Evolutionary conservation across 257 asterid species (phyloP), one percentile per base, ranked within the genome.

Genomic region (Salvia rosmarinus): DNA sequence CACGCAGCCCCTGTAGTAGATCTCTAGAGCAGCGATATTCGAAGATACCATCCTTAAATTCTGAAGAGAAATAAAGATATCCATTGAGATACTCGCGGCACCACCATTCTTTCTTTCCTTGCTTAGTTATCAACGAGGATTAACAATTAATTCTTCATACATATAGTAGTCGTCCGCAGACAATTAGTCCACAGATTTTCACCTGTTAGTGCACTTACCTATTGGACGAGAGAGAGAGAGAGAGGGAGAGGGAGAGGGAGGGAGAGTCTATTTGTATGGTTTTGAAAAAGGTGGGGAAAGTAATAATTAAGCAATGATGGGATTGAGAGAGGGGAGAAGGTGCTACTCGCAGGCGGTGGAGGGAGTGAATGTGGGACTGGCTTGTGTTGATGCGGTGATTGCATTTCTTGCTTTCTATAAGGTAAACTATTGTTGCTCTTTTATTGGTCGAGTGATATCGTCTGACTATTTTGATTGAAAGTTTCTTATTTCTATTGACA

Each of bases 381-480:
- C 95, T 78, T 82, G 23, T 70, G 83, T 85, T 73, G 90, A 87
- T 82, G 92, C 86, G 21, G 44, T 87, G 25, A 84, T 91, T 85
- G 90, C 95, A n/a, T 25, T 82, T 72, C 54, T 91, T 54, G 89
- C 97, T 73, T 80, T 91, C 43, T 82, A 76, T 78, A 92, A 87
- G 96, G 97, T 87, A 61, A 54, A 14, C 39, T 61, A 39, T 52
- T 37, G 23, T 23, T 64, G 19, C 40, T 39, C 17, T 35, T 44
- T 23, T 58, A 2, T 67, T 8, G 62, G 56, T 77, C 13, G 25
- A 39, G 59, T 25, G 58, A 39, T 23, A 56, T 75, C 76, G 23
- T 55, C 13, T 67, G 6, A 17, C 46, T 43, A 9, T 37, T 37
- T 34, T 30, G 19, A 39, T 16, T 16, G 39, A 44, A n/a, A 46